These are phyloP conservation scores for Pneumocystis carinii DNA, from an alignment of 1,139 yeast genomes.

Conservation along the genomic window DNA sequence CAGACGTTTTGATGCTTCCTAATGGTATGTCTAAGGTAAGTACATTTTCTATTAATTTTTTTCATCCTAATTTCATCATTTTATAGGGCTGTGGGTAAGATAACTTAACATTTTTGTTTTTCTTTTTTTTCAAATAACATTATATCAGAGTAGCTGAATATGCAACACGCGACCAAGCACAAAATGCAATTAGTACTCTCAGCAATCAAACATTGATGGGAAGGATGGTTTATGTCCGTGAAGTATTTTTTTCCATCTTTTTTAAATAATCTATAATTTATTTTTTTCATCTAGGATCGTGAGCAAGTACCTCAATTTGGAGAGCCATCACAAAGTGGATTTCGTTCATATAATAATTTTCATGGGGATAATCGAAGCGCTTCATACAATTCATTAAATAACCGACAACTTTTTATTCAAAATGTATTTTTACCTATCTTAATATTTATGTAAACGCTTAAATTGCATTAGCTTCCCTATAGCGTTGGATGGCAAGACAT, in stretches of 20 bases:
- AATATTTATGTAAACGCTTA: background rate
- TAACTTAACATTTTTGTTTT: background rate
- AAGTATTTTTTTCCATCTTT: conserved; percentile 37
- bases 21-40: conserved; percentile 79
- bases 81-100: conserved; percentile 10
- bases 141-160: conserved; percentile 66
- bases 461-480: conserved; percentile 45
- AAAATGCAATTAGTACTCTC: conserved; percentile 54
- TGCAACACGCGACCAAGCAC: conserved; percentile 50
- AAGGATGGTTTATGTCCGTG: conserved; percentile 80
- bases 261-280: conserved; percentile 13
- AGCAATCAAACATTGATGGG: conserved; percentile 58
- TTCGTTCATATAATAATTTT: background rate
- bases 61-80: background rate
- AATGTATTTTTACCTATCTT: conserved; percentile 10
- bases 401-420: conserved; percentile 16
- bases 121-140: conserved; percentile 2
- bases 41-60: background rate
- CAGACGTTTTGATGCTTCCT: conserved; percentile 70
- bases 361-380: conserved; percentile 5
- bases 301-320: conserved; percentile 21
- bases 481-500: conserved; percentile 70
- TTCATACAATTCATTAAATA: conserved; percentile 6
- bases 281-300: conserved; percentile 23
- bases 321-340: conserved; percentile 5